phyloP scores from a whole-genome alignment of 495 filamentous ascomycete species.

The Aspergillus asperescens region DNA sequence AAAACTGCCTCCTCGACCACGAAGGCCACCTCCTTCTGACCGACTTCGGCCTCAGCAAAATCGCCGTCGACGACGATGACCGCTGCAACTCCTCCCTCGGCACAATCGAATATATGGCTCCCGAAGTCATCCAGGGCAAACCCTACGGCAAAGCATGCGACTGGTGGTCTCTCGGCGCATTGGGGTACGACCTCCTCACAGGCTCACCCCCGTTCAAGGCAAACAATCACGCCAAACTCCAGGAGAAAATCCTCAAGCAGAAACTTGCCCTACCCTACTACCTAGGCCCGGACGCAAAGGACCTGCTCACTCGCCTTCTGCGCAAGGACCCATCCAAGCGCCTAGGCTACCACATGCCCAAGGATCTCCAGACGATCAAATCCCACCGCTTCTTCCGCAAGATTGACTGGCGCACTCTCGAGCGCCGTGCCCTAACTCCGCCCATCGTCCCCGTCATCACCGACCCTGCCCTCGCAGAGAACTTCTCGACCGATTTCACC shows the following conservation, averaged over 20 bases:
- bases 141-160: slow-evolving; percentile 88
- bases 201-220: slow-evolving; percentile 85
- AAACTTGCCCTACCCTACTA: slow-evolving; percentile 85
- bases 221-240: slow-evolving; percentile 84
- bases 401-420: slow-evolving; percentile 86
- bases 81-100: slow-evolving; percentile 78
- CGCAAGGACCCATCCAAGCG: slow-evolving; percentile 88
- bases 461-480: slow-evolving; percentile 91
- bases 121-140: slow-evolving; percentile 80
- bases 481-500: slow-evolving; percentile 87
- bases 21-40: slow-evolving; percentile 91
- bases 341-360: slow-evolving; percentile 79
- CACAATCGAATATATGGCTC: slow-evolving; percentile 98
- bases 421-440: slow-evolving; percentile 68
- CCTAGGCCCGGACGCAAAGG: slow-evolving; percentile 83
- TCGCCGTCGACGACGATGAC: slow-evolving; percentile 73
- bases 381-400: slow-evolving; percentile 93
- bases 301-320: slow-evolving; percentile 79
- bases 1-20: slow-evolving; percentile 91
- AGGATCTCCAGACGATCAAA: slow-evolving; percentile 81
- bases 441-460: slow-evolving; percentile 91
- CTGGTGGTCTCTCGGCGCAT: slow-evolving; percentile 95
- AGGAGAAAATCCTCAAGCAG: slow-evolving; percentile 86
- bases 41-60: slow-evolving; percentile 95
- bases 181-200: slow-evolving; percentile 88